Percentiles rank a stretch among this genome's conserved stretches.
These are phyloP conservation scores for Arthroderma sp. DNA, from an alignment of 2,329 filamentous ascomycete species.

Conservation along the genomic window DNA sequence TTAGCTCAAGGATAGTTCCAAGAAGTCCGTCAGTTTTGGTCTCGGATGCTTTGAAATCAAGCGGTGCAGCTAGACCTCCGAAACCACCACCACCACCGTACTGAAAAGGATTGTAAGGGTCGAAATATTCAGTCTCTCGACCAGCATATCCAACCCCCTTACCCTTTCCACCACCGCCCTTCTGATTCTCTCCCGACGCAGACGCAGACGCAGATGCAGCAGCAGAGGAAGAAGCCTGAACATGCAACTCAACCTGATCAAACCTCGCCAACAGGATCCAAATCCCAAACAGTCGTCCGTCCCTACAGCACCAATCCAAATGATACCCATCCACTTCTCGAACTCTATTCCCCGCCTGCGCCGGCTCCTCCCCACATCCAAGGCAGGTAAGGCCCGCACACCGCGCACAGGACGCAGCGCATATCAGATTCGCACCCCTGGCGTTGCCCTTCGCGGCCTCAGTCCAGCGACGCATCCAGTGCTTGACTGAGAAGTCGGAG, in stretches of 20 bases:
- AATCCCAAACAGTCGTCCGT: constrained; percentile 20
- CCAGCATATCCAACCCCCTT: constrained; percentile 11
- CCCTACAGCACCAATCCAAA: constrained; percentile 23
- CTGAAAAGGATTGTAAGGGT: constrained; percentile 4
- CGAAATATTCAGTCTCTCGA: neutral
- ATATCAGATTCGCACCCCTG: constrained; percentile 3
- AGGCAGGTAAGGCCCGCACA: constrained; percentile 8
- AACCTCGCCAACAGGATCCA: constrained; percentile 27
- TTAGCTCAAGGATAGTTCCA: constrained; percentile 16
- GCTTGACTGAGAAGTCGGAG: constrained; percentile 2
- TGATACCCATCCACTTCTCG: constrained; percentile 4
- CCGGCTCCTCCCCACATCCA: constrained; percentile 6
- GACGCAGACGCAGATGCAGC: neutral
- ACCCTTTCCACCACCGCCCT: constrained; percentile 4
- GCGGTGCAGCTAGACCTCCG: neutral
- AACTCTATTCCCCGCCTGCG: neutral
- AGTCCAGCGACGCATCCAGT: constrained; percentile 7
- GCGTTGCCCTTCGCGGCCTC: constrained; percentile 1
- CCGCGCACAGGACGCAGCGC: constrained; percentile 5
- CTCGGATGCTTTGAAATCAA: constrained; percentile 7
- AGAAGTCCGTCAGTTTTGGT: constrained; percentile 15
- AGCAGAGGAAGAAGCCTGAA: constrained; percentile 4
- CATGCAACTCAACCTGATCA: constrained; percentile 16
- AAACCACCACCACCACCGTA: constrained; percentile 3
- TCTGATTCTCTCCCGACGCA: constrained; percentile 4